Evolutionary conservation across 768 basidiomycete genomes (phyloP).

Genomic region (Leucosporidium yakuticum): DNA sequence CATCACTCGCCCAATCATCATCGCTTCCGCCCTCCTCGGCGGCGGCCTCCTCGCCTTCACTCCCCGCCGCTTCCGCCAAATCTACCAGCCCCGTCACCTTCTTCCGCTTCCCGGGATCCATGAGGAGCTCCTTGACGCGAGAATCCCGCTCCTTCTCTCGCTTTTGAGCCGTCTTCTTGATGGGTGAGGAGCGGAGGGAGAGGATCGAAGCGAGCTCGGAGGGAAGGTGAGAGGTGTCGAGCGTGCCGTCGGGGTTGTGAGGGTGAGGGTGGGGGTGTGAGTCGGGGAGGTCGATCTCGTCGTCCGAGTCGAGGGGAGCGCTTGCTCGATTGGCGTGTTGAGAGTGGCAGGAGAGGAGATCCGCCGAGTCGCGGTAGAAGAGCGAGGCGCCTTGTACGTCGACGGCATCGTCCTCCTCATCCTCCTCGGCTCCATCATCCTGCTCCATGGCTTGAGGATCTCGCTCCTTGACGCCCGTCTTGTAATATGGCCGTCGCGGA

Average conservation of each 20-base stretch:
- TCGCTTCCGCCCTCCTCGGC: constrained; percentile 12
- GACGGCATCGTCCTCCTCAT: not conserved
- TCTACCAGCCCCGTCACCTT: constrained; percentile 13
- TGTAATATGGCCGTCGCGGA: not conserved
- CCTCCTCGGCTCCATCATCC: not conserved
- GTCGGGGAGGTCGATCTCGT: not conserved
- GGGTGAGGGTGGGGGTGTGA: not conserved
- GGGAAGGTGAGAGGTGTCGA: constrained; percentile 3
- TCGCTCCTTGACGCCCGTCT: not conserved
- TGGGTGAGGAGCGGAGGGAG: constrained; percentile 22
- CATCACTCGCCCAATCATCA: constrained; percentile 34
- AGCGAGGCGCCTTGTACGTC: not conserved
- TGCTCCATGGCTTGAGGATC: too few species aligned
- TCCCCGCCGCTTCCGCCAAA: constrained; percentile 12
- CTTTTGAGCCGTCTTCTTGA: not conserved
- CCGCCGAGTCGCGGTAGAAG: constrained; percentile 4
- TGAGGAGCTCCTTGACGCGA: constrained; percentile 8
- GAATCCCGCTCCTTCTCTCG: constrained; percentile 21
- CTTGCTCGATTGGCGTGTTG: not conserved
- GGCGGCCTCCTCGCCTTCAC: not conserved
- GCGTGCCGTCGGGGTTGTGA: not conserved
- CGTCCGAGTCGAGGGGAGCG: not conserved
- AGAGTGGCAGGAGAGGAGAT: not conserved
- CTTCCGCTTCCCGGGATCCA: constrained; percentile 4
- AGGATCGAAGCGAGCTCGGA: constrained; percentile 26